Percentiles rank a stretch among this genome's conserved stretches.
Conservation (phyloP, 2,329 filamentous ascomycete genomes). For the Penicillium expansum region DNA sequence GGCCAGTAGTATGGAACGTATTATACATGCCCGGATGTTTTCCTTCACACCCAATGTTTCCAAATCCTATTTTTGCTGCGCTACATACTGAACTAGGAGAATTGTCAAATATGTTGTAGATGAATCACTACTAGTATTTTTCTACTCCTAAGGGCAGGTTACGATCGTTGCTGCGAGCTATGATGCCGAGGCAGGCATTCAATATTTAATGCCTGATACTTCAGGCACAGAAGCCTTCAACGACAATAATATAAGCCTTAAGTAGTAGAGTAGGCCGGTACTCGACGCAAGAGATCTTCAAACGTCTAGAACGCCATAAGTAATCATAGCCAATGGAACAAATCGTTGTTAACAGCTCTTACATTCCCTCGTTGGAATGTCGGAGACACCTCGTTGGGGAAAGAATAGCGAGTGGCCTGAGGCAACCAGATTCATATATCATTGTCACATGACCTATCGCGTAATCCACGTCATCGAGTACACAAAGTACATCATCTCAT, state of each 20-base stretch:
- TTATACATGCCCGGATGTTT: neutral
- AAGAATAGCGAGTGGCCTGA: neutral
- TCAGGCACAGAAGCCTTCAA: neutral
- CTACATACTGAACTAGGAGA: neutral
- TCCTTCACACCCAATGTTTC: neutral
- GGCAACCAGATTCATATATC: neutral
- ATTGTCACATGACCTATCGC: neutral
- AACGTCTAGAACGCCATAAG: neutral
- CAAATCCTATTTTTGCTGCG: neutral
- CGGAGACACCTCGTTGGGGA: neutral
- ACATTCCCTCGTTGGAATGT: conserved; percentile 2
- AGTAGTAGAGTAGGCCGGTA: neutral
- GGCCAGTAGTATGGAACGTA: conserved; percentile 1
- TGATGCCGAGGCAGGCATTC: neutral
- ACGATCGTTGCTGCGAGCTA: neutral
- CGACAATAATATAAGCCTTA: neutral
- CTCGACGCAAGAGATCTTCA: neutral
- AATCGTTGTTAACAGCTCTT: neutral
- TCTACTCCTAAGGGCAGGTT: too few relatives aligned
- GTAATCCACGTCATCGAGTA: neutral
- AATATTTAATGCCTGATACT: neutral
- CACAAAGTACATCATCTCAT: neutral
- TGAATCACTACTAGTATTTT: too few relatives aligned
- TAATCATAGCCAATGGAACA: neutral
- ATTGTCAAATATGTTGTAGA: too few relatives aligned